A percentile compares a stretch with the other conserved stretches of the same genome.
These are phyloP conservation scores for Cutaneotrichosporon cutaneum DNA, from an alignment of 1,284 basidiomycete genomes.

Conservation along the genomic window DNA sequence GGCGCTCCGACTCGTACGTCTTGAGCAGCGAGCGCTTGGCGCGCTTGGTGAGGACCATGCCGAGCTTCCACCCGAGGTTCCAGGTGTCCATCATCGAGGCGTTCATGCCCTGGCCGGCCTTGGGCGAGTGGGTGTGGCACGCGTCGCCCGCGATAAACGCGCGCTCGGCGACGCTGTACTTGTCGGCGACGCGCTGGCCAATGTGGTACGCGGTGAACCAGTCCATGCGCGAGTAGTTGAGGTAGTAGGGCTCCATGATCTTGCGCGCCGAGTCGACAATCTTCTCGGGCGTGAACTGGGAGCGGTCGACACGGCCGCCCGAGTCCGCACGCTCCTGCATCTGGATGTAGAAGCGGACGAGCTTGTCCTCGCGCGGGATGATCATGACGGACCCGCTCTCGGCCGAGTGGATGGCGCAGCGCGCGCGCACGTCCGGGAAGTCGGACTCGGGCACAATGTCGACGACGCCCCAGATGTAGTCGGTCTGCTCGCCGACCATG, in stretches of 20 bases:
- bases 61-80: slow-evolving; percentile 58
- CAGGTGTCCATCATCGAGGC: slow-evolving; percentile 39
- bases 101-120: slow-evolving; percentile 48
- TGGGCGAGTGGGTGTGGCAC: slow-evolving; percentile 44
- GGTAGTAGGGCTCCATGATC: slow-evolving; percentile 41
- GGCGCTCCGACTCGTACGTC: slow-evolving; percentile 56
- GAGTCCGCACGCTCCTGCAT: slow-evolving; percentile 19
- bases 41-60: slow-evolving; percentile 53
- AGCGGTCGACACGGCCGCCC: slow-evolving; percentile 27
- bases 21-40: slow-evolving; percentile 52
- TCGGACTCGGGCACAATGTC: slow-evolving; percentile 28
- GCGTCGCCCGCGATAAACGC: slow-evolving; percentile 48
- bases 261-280: slow-evolving; percentile 40
- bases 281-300: slow-evolving; percentile 37
- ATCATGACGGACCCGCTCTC: slow-evolving; percentile 25
- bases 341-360: slow-evolving; percentile 29
- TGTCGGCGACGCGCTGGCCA: slow-evolving; percentile 39
- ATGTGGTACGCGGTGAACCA: slow-evolving; percentile 50
- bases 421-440: slow-evolving; percentile 29
- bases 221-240: slow-evolving; percentile 42
- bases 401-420: slow-evolving; percentile 29
- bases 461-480: slow-evolving; percentile 34
- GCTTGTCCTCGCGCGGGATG: slow-evolving; percentile 29
- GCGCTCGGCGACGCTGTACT: slow-evolving; percentile 30
- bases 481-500: slow-evolving; percentile 33